Evolutionary conservation across 2,329 filamentous ascomycete species (phyloP).

Genomic region (Dendryphion nanum): DNA sequence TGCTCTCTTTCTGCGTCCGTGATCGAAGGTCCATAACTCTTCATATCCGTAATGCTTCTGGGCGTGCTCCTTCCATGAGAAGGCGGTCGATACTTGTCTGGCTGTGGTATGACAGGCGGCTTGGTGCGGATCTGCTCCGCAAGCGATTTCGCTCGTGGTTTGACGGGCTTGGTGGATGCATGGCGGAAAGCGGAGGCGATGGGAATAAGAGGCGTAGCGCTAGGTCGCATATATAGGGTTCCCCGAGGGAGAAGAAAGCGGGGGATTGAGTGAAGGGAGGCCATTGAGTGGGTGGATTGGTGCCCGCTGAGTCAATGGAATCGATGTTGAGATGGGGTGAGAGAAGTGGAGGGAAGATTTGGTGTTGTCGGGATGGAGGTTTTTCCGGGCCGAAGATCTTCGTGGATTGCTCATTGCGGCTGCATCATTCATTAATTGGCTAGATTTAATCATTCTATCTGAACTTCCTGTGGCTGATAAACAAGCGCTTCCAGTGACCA

Average conservation of each 20-base stretch:
- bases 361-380: neutral
- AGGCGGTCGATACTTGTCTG: constrained; percentile 84
- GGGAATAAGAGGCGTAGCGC: constrained; percentile 13
- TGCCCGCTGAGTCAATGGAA: neutral
- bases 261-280: constrained; percentile 31
- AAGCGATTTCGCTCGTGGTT: constrained; percentile 20
- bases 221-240: constrained; percentile 21
- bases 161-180: constrained; percentile 24
- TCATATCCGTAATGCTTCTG: constrained; percentile 53
- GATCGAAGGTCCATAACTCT: constrained; percentile 73
- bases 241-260: constrained; percentile 34
- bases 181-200: constrained; percentile 22
- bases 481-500: no score
- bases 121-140: constrained; percentile 34
- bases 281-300: constrained; percentile 20
- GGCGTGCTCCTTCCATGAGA: constrained; percentile 76
- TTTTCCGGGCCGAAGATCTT: no score
- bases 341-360: constrained; percentile 1
- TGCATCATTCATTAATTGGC: no score
- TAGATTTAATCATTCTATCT: no score
- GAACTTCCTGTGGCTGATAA: no score
- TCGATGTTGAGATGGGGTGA: no score
- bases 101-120: constrained; percentile 70
- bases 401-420: no score
- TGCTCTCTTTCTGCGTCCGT: constrained; percentile 63